Conservation (phyloP, 768 basidiomycete species). For the Tricholoma furcatifolium region DNA sequence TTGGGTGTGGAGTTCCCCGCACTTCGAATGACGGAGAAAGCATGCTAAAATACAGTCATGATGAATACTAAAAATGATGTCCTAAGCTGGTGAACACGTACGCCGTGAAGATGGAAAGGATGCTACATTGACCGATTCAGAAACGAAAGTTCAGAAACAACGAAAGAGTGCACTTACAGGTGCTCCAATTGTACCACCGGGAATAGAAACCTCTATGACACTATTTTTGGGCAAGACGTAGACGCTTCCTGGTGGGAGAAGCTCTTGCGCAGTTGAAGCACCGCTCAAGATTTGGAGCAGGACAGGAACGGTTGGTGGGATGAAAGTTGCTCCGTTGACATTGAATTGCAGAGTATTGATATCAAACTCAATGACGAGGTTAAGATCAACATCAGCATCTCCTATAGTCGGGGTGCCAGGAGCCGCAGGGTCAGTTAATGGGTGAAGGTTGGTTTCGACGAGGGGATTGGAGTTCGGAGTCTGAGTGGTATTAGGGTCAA, state of each 20-base stretch:
- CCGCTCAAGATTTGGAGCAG: slow-evolving; percentile 61
- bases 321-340: slow-evolving; percentile 30
- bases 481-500: slow-evolving; percentile 26
- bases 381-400: slow-evolving; percentile 20
- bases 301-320: slow-evolving; percentile 44
- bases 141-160: background rate
- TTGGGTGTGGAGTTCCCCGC: slow-evolving; percentile 37
- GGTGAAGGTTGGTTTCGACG: slow-evolving; percentile 21
- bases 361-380: slow-evolving; percentile 18
- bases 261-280: slow-evolving; percentile 34
- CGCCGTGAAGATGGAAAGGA: slow-evolving; percentile 45
- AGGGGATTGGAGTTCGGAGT: slow-evolving; percentile 19
- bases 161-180: slow-evolving; percentile 26
- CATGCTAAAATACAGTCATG: slow-evolving; percentile 21
- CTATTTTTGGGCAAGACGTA: slow-evolving; percentile 40
- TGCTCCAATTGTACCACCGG: slow-evolving; percentile 32
- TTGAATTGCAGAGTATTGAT: slow-evolving; percentile 13
- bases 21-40: slow-evolving; percentile 39
- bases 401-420: slow-evolving; percentile 13
- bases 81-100: slow-evolving; percentile 19
- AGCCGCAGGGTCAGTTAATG: slow-evolving; percentile 2
- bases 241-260: slow-evolving; percentile 40
- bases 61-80: too few species aligned
- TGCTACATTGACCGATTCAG: slow-evolving; percentile 21
- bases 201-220: slow-evolving; percentile 47